Conservation (phyloP, 257 asterid genomes). For the Fraxinus cuspidata region DNA sequence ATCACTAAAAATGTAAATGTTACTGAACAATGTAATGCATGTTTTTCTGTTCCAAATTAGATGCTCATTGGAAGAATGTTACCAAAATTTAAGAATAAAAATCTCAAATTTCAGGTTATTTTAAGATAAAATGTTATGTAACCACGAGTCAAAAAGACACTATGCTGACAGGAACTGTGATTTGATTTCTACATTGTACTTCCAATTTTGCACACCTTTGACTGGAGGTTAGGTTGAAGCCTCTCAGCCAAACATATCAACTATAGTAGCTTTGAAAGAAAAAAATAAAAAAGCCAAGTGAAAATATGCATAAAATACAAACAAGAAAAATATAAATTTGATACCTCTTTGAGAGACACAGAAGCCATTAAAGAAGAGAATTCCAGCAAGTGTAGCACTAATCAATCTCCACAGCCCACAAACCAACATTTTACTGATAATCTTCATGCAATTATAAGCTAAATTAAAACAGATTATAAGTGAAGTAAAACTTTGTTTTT, state of each 20-base stretch:
- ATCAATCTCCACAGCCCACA: conserved; percentile 30
- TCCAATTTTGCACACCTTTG: too few relatives aligned
- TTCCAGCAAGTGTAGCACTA: conserved; percentile 36
- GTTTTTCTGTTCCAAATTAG: too few relatives aligned
- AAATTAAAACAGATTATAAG: neutral
- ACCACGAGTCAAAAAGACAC: too few relatives aligned
- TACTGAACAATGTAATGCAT: too few relatives aligned
- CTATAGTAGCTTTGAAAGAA: too few relatives aligned
- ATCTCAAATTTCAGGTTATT: neutral
- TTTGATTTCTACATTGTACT: too few relatives aligned
- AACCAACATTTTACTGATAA: conserved; percentile 16
- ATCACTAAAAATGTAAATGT: neutral
- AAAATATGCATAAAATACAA: neutral
- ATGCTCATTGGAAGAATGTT: too few relatives aligned
- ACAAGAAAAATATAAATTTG: neutral
- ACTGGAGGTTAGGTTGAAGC: too few relatives aligned
- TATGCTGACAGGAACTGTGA: too few relatives aligned
- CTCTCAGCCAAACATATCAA: neutral
- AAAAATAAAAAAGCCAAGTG: neutral
- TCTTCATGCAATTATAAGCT: neutral
- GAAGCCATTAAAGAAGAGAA: conserved; percentile 47
- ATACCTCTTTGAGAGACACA: conserved; percentile 56
- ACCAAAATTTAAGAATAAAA: neutral
- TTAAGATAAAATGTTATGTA: too few relatives aligned
- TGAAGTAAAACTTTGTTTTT: neutral